Evolutionary conservation across 257 asterid species (phyloP), one percentile per base, ranked within the genome.

Genomic region (Solanum tarapatanum): DNA sequence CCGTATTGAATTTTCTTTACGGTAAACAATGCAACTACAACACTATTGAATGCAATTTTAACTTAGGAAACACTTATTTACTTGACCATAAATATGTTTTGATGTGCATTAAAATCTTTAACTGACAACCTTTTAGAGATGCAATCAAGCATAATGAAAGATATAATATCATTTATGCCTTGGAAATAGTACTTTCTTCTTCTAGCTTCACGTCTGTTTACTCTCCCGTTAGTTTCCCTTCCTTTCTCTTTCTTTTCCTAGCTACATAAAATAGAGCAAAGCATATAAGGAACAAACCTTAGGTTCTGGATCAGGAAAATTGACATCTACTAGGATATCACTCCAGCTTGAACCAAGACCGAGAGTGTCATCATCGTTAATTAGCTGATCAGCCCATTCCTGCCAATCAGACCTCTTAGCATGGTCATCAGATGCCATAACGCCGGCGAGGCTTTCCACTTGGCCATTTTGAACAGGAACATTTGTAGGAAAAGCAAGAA

Each of bases 331-430:
- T 82, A 94, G 94, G 84, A 95, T 91, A 90, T 94, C 94, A 84
- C 90, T 90, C 94, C 94, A 92, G 89, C 90, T 92, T 37, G 95
- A 84, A 79, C 91, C 96, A 7, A 91, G 90, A 79, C 90, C 95
- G 6, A 92, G 90, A 1, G 93, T 30, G 48, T 90, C 95, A 76
- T 95, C 96, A 33, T 89, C 93, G n/a, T 91, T 87, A 87, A 94
- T 91, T 74, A 94, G 89, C 91, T 94, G 93, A 73, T 95, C 93
- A 0, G 93, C 95, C 98, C 98, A 94, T 86, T 93, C 95, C 76
- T 89, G 91, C 97, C 95, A 95, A 86, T 94, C 96, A 45, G 91
- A 88, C 91, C 90, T 91, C 91, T 69, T 93, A 41, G 43, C 83
- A 83, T 87, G 89, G 43, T 91, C 95, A 69, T 90, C 93, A 30